These are phyloP conservation scores for Trichoderma sp. DNA, from an alignment of 2,329 filamentous ascomycete species.

Conservation along the genomic window DNA sequence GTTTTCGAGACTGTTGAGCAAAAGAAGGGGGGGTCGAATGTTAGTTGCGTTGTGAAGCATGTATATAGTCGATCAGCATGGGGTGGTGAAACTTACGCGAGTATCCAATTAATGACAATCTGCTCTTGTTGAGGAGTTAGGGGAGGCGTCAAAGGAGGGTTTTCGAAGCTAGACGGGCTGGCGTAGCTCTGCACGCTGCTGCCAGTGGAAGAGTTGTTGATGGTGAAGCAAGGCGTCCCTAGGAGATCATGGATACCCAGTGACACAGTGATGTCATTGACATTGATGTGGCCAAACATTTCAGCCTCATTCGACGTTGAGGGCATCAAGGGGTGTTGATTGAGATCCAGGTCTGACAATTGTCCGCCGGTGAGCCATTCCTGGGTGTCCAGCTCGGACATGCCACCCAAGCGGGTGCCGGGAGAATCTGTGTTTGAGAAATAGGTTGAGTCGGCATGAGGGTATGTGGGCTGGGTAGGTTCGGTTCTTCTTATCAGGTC, in stretches of 20 bases:
- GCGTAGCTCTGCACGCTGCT: conserved; percentile 23
- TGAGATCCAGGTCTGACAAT: conserved; percentile 10
- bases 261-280: conserved; percentile 40
- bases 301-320: conserved; percentile 22
- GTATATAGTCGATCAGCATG: not conserved
- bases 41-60: not conserved
- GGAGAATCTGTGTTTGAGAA: conserved; percentile 2
- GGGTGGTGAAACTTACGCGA: conserved; percentile 41
- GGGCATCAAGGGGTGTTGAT: conserved; percentile 13
- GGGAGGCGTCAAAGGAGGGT: conserved; percentile 13
- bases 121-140: conserved; percentile 41
- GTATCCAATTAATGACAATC: conserved; percentile 51
- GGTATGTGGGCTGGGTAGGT: conserved; percentile 10
- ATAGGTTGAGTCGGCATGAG: conserved; percentile 9
- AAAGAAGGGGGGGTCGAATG: not conserved
- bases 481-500: conserved; percentile 32
- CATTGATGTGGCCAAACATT: conserved; percentile 35
- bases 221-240: conserved; percentile 42
- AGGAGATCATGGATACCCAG: conserved; percentile 42
- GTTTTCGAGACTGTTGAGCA: conserved; percentile 44
- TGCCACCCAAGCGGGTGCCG: not conserved
- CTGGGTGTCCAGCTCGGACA: conserved; percentile 1
- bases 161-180: conserved; percentile 26
- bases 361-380: conserved; percentile 8
- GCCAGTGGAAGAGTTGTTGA: conserved; percentile 32